Percentiles rank a stretch among this genome's conserved stretches.
These are phyloP conservation scores for Euptelea pleiosperma DNA, from an alignment of 164 flowering plant species.

Conservation along the genomic window DNA sequence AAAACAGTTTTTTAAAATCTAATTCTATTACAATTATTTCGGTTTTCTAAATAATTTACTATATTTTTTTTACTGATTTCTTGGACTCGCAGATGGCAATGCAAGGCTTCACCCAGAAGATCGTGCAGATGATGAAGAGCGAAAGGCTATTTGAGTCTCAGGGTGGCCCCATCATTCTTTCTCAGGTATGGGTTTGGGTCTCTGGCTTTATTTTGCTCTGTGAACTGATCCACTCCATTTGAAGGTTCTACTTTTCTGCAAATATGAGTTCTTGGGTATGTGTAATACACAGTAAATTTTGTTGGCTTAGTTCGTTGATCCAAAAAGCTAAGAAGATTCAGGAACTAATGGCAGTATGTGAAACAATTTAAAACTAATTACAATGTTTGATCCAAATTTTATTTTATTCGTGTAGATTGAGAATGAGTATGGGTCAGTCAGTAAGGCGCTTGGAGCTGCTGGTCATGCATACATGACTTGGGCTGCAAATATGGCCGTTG, in stretches of 20 bases:
- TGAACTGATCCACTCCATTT: not conserved
- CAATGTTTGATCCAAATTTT: not conserved
- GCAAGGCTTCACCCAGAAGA: constrained; percentile 70
- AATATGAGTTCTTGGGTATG: not conserved
- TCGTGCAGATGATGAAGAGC: constrained; percentile 68
- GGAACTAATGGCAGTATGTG: too few species aligned
- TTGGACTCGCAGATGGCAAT: constrained; percentile 52
- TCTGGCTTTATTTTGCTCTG: not conserved
- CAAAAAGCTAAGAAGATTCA: too few species aligned
- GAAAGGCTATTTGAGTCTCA: constrained; percentile 63
- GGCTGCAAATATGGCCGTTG: constrained; percentile 77
- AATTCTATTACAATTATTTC: not conserved
- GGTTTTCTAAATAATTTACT: too few species aligned
- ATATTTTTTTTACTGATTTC: not conserved
- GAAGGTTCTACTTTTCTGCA: not conserved
- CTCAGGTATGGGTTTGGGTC: constrained; percentile 42
- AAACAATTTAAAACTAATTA: not conserved
- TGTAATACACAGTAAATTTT: too few species aligned
- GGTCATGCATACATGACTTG: constrained; percentile 57
- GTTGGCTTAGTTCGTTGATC: not conserved
- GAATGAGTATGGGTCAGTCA: constrained; percentile 57
- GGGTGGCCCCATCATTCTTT: constrained; percentile 79
- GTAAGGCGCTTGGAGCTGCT: constrained; percentile 47
- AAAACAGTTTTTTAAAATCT: not conserved
- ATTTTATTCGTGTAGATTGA: constrained; percentile 45